Conservation (phyloP, 768 basidiomycete genomes). For the Tulasnella sp. region DNA sequence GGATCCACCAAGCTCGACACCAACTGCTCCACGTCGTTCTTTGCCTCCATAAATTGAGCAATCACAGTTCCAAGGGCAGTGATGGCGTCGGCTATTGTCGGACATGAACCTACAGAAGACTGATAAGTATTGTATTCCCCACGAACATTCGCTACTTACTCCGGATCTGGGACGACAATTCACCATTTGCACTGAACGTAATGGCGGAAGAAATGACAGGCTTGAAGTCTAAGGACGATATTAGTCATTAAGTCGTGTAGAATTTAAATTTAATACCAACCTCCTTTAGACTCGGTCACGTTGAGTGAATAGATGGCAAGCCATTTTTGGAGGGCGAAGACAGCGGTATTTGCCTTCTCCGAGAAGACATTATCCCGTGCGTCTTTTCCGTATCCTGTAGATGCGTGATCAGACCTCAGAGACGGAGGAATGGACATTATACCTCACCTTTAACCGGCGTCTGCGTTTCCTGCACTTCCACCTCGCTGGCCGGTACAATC, state of each 20-base stretch:
- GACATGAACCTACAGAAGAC: conserved; percentile 51
- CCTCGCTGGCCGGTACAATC: conserved; percentile 52
- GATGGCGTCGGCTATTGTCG: conserved; percentile 61
- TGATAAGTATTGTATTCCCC: no score
- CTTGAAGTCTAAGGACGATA: conserved; percentile 32
- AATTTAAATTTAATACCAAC: not conserved
- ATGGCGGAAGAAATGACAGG: conserved; percentile 58
- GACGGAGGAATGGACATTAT: not conserved
- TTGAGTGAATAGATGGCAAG: conserved; percentile 18
- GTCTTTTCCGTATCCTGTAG: conserved; percentile 11
- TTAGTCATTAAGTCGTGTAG: not conserved
- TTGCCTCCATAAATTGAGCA: conserved; percentile 43
- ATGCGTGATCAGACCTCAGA: conserved; percentile 5
- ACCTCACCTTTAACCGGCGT: conserved; percentile 43
- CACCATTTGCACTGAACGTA: conserved; percentile 43
- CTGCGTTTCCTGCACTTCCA: conserved; percentile 45
- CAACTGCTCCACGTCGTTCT: conserved; percentile 57
- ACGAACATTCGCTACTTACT: not conserved
- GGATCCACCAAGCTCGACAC: conserved; percentile 58
- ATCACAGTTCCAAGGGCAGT: conserved; percentile 52
- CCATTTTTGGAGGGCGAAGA: conserved; percentile 19
- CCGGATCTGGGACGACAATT: conserved; percentile 31
- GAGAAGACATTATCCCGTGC: conserved; percentile 17
- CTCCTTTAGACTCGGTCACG: conserved; percentile 19
- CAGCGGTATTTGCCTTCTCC: conserved; percentile 18